Evolutionary conservation across 2,329 filamentous ascomycete species (phyloP).

Genomic region (Nemania sp.): DNA sequence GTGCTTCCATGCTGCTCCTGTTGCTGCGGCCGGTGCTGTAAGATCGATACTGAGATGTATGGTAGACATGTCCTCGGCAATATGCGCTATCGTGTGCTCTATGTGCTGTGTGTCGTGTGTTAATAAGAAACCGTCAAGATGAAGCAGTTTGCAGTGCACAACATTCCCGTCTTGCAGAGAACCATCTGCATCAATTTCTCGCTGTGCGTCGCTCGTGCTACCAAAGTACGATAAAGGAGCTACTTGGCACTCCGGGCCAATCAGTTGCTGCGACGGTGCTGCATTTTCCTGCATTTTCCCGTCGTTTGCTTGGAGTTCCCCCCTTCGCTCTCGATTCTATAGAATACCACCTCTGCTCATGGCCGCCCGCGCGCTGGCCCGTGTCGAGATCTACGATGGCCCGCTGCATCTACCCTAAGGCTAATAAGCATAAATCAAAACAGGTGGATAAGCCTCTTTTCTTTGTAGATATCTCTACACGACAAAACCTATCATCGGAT

Average conservation of each 20-base stretch:
- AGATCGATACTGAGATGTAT: conserved; percentile 28
- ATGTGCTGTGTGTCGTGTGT: conserved; percentile 18
- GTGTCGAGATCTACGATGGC: background rate
- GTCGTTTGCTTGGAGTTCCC: background rate
- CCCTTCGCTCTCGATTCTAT: conserved; percentile 1
- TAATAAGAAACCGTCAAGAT: conserved; percentile 22
- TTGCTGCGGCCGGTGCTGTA: conserved; percentile 13
- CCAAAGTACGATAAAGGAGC: conserved; percentile 5
- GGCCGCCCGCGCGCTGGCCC: background rate
- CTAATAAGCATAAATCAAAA: background rate
- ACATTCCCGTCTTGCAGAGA: conserved; percentile 33
- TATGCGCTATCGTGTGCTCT: conserved; percentile 5
- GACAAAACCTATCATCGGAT: background rate
- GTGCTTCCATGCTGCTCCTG: background rate
- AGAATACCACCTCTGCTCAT: background rate
- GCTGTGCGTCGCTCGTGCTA: conserved; percentile 38
- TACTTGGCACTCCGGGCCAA: background rate
- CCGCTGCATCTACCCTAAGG: background rate
- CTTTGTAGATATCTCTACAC: background rate
- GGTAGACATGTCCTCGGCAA: conserved; percentile 10
- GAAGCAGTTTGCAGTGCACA: conserved; percentile 26
- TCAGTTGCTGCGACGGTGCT: conserved; percentile 12
- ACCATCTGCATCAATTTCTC: conserved; percentile 38
- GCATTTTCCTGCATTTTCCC: background rate
- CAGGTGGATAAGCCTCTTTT: background rate